Evolutionary conservation across 768 basidiomycete genomes (phyloP).

Genomic region (Paxillus rubicundulus): DNA sequence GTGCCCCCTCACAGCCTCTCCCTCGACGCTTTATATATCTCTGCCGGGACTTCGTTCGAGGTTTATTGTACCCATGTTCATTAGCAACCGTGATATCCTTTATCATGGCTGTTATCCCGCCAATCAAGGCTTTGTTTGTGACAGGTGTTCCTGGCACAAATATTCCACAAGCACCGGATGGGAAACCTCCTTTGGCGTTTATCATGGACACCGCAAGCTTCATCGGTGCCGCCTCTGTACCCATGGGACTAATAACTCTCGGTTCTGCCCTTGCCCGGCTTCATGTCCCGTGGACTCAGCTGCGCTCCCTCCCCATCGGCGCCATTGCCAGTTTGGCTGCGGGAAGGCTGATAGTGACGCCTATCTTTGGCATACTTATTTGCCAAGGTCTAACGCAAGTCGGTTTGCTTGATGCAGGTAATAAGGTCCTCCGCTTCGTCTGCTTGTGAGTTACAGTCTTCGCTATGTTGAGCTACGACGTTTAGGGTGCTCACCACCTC

Average conservation of each 20-base stretch:
- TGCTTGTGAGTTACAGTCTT: slow-evolving; percentile 45
- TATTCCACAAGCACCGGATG: slow-evolving; percentile 56
- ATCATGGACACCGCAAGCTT: slow-evolving; percentile 53
- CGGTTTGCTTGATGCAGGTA: slow-evolving; percentile 45
- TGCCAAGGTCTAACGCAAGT: slow-evolving; percentile 43
- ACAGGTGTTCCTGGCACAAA: slow-evolving; percentile 34
- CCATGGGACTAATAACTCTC: slow-evolving; percentile 57
- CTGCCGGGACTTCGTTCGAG: slow-evolving; percentile 25
- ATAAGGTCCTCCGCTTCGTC: slow-evolving; percentile 59
- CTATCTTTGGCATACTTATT: slow-evolving; percentile 56
- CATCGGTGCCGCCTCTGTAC: slow-evolving; percentile 57
- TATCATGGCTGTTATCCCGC: slow-evolving; percentile 50
- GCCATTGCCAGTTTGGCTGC: slow-evolving; percentile 53
- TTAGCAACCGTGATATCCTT: slow-evolving; percentile 50
- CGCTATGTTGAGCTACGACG: slow-evolving; percentile 20
- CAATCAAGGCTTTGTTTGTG: slow-evolving; percentile 58
- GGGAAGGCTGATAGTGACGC: slow-evolving; percentile 51
- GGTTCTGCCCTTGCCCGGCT: slow-evolving; percentile 59
- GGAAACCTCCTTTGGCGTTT: slow-evolving; percentile 59
- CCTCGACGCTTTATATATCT: not conserved
- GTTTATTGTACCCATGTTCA: slow-evolving; percentile 45
- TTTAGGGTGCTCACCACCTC: not conserved
- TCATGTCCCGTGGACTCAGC: slow-evolving; percentile 43
- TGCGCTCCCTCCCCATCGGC: slow-evolving; percentile 43
- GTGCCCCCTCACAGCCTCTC: not conserved